phyloP scores from a whole-genome alignment of 805 yeast species.

The Saccharomycopsis sp. region DNA sequence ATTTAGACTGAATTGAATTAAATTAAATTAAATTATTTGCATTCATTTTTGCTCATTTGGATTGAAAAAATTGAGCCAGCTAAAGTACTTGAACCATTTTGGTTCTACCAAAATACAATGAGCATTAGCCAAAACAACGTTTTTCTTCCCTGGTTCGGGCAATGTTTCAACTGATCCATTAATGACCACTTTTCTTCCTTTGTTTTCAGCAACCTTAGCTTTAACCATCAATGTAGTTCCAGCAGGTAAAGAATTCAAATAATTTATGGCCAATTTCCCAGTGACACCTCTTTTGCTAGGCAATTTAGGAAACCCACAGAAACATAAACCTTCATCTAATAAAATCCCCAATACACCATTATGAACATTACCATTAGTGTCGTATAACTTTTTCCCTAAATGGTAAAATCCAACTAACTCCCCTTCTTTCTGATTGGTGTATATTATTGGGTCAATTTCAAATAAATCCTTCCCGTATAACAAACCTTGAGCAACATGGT shows the following conservation, averaged over 20 bases:
- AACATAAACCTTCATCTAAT: conserved; percentile 77
- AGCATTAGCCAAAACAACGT: conserved; percentile 48
- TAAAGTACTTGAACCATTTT: conserved; percentile 71
- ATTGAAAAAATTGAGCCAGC: conserved; percentile 42
- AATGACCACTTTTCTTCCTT: conserved; percentile 80
- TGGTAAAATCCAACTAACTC: conserved; percentile 62
- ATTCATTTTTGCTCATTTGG: background rate
- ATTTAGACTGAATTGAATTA: too few relatives aligned
- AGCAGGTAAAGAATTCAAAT: conserved; percentile 29
- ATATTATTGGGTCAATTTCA: conserved; percentile 71
- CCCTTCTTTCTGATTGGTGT: conserved; percentile 42
- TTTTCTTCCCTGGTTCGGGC: conserved; percentile 27
- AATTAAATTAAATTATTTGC: too few relatives aligned
- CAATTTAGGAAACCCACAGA: conserved; percentile 74
- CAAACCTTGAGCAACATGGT: conserved; percentile 68
- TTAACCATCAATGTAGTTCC: conserved; percentile 56
- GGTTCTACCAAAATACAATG: conserved; percentile 78
- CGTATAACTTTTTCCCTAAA: conserved; percentile 39
- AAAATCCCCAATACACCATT: conserved; percentile 48
- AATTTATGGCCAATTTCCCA: conserved; percentile 63
- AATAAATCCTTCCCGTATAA: conserved; percentile 60
- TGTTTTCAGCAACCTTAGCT: conserved; percentile 56
- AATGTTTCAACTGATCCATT: conserved; percentile 57
- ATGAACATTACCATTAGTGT: conserved; percentile 64
- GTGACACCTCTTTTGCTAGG: conserved; percentile 88